Percentiles rank a stretch among this genome's conserved stretches.
These are phyloP conservation scores for Digitaria exilis DNA, from an alignment of 202 grass and related monocot species.

Conservation along the genomic window DNA sequence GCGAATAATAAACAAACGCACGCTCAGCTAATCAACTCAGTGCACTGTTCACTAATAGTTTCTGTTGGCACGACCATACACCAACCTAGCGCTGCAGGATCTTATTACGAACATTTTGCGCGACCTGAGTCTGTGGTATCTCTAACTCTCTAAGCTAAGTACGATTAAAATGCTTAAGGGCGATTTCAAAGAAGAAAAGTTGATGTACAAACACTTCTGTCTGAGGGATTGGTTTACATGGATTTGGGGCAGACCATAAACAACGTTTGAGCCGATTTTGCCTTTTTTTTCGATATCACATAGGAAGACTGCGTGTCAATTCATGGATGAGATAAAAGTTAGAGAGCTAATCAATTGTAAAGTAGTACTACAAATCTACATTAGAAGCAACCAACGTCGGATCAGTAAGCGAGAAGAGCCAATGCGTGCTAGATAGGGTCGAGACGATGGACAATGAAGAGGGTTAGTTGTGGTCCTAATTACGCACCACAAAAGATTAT, in stretches of 20 bases:
- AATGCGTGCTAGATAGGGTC: neutral
- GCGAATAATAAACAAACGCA: neutral
- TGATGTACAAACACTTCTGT: neutral
- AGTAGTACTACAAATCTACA: neutral
- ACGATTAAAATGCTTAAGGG: neutral
- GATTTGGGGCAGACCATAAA: neutral
- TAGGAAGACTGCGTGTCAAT: neutral
- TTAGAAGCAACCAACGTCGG: neutral
- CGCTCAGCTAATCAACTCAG: neutral
- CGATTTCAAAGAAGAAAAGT: neutral
- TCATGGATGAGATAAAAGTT: neutral
- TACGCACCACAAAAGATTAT: neutral
- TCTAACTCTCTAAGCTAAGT: neutral
- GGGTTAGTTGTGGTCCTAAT: neutral
- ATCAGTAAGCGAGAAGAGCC: neutral
- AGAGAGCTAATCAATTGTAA: neutral
- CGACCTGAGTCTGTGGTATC: slow-evolving; percentile 15
- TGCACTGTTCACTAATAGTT: neutral
- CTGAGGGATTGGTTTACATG: neutral
- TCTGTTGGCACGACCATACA: slow-evolving; percentile 5
- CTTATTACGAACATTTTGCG: too few relatives aligned
- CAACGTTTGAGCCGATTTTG: neutral
- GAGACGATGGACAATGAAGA: neutral
- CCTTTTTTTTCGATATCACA: neutral
- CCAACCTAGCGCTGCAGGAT: slow-evolving; percentile 22